Conservation (phyloP, 2,329 filamentous ascomycete species). For the Claviceps cyperi region DNA sequence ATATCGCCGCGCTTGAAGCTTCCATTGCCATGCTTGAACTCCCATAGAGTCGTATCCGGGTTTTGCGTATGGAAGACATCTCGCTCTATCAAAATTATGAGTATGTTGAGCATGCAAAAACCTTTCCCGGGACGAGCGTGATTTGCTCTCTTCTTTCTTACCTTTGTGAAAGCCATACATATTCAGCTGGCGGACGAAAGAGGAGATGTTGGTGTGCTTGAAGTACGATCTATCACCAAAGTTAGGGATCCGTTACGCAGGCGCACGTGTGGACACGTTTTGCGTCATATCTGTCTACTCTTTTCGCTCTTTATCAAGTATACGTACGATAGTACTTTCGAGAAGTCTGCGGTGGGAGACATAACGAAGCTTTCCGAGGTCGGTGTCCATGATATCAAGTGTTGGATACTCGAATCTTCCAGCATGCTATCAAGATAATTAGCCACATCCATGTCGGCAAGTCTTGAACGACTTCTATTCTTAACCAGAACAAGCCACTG, state of each 20-base stretch:
- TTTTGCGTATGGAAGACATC: constrained; percentile 95
- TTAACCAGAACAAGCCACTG: neutral
- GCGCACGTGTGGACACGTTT: neutral
- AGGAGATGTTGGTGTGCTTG: constrained; percentile 98
- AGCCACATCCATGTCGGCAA: neutral
- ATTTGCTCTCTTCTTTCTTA: constrained; percentile 20
- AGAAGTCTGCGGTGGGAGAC: constrained; percentile 94
- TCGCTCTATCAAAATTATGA: constrained; percentile 49
- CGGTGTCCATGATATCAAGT: constrained; percentile 91
- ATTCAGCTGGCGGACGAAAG: constrained; percentile 92
- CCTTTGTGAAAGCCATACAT: constrained; percentile 99
- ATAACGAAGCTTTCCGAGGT: constrained; percentile 97
- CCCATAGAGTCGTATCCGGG: constrained; percentile 89
- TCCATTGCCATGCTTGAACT: constrained; percentile 95
- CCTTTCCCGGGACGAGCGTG: neutral
- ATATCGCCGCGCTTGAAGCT: constrained; percentile 94
- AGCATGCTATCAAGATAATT: constrained; percentile 58
- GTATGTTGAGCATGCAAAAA: neutral
- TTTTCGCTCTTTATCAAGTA: neutral
- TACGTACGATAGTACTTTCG: constrained; percentile 89
- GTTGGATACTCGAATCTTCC: constrained; percentile 82
- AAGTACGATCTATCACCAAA: constrained; percentile 70
- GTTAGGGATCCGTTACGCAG: constrained; percentile 6
- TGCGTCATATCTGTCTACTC: neutral
- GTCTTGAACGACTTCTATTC: too few species aligned